Percentiles rank a stretch among this genome's conserved stretches.
phyloP scores from a whole-genome alignment of 192 early-diverging fungal species.

The Entomortierella beljakovae region DNA sequence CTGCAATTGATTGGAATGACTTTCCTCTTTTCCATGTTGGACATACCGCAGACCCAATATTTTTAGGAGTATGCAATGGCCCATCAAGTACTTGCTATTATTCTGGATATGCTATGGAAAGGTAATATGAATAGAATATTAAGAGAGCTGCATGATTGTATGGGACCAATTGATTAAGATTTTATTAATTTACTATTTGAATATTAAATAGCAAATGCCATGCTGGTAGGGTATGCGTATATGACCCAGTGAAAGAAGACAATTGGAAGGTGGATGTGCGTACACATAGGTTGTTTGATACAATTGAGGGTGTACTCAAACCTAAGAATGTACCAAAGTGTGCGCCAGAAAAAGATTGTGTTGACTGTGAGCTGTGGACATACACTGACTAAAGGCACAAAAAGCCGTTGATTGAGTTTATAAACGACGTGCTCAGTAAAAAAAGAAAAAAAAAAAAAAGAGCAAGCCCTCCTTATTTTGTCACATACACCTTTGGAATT shows the following conservation, averaged over 20 bases:
- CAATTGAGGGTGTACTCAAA: conserved; percentile 76
- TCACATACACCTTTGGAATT: too few species aligned
- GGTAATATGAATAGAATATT: conserved; percentile 54
- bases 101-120: conserved; percentile 79
- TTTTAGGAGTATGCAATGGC: conserved; percentile 83
- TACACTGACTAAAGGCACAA: conserved; percentile 40
- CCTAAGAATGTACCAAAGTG: conserved; percentile 62
- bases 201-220: conserved; percentile 60
- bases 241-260: conserved; percentile 73
- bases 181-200: not conserved
- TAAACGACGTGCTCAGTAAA: too few species aligned
- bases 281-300: conserved; percentile 82
- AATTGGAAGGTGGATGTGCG: conserved; percentile 79
- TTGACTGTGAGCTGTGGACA: conserved; percentile 85
- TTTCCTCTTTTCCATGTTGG: conserved; percentile 94
- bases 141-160: not conserved
- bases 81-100: conserved; percentile 75
- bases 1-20: conserved; percentile 61
- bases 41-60: conserved; percentile 93
- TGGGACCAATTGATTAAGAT: not conserved
- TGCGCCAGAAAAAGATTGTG: conserved; percentile 68
- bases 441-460: too few species aligned
- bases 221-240: conserved; percentile 66
- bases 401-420: too few species aligned
- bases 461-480: too few species aligned